Conservation (phyloP, 2,329 filamentous ascomycete genomes). For the Neopestalotiopsis sp. region DNA sequence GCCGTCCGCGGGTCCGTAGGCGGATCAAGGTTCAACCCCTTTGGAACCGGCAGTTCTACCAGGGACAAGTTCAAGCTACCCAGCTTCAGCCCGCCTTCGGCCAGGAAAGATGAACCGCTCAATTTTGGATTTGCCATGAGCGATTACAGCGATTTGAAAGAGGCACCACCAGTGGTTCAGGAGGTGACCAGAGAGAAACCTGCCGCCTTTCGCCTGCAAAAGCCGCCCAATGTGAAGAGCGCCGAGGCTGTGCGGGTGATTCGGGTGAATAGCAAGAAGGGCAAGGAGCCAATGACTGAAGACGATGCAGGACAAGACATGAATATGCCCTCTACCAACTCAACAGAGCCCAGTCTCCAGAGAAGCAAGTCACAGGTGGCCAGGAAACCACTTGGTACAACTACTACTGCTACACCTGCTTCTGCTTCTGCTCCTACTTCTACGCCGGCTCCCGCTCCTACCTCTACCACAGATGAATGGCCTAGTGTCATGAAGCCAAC, state of each 20-base stretch:
- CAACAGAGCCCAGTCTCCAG: neutral
- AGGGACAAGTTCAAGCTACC: slow-evolving; percentile 36
- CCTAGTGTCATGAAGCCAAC: neutral
- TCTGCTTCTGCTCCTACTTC: neutral
- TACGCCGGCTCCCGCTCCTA: too few relatives aligned
- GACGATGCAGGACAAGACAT: neutral
- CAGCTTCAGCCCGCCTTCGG: slow-evolving; percentile 29
- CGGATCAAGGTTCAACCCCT: slow-evolving; percentile 34
- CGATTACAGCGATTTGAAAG: slow-evolving; percentile 24
- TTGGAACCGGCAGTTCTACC: slow-evolving; percentile 29
- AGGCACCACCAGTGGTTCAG: neutral
- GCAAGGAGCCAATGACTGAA: slow-evolving; percentile 6
- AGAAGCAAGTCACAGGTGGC: slow-evolving; percentile 4
- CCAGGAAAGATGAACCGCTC: slow-evolving; percentile 26
- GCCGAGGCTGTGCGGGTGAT: slow-evolving; percentile 37
- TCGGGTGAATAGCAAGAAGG: slow-evolving; percentile 33
- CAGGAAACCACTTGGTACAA: neutral
- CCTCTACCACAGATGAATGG: neutral
- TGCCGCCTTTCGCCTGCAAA: slow-evolving; percentile 34
- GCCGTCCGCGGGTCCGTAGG: slow-evolving; percentile 30
- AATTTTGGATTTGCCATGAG: slow-evolving; percentile 32
- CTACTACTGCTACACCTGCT: neutral
- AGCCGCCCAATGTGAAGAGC: slow-evolving; percentile 31
- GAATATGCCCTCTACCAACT: neutral
- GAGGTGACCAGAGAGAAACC: slow-evolving; percentile 29